Conservation (phyloP, 1,139 yeast genomes). For the Kazachstania sp. region DNA sequence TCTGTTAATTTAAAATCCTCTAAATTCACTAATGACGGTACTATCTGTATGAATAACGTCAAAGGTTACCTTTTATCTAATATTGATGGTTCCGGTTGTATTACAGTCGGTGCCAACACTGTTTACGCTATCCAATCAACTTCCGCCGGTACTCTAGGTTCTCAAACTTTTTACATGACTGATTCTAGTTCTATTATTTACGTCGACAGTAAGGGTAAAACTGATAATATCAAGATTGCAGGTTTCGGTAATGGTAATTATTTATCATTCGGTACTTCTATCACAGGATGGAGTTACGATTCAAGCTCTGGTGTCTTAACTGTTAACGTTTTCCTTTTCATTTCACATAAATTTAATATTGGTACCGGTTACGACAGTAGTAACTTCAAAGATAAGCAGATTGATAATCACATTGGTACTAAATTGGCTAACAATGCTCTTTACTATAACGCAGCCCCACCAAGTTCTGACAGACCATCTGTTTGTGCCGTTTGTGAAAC, state of each 20-base stretch:
- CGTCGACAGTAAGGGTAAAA: constrained; percentile 10
- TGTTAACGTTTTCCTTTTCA: constrained; percentile 6
- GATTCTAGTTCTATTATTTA: constrained; percentile 11
- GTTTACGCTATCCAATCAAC: constrained; percentile 8
- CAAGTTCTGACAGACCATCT: constrained; percentile 6
- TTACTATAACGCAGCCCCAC: constrained; percentile 9
- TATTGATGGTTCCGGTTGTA: constrained; percentile 15
- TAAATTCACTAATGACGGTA: constrained; percentile 12
- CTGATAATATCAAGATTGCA: constrained; percentile 9
- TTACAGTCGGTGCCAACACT: constrained; percentile 11
- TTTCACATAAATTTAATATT: constrained; percentile 9
- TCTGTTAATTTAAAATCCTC: constrained; percentile 6
- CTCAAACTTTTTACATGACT: constrained; percentile 13
- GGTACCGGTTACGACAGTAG: constrained; percentile 12
- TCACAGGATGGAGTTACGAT: constrained; percentile 8
- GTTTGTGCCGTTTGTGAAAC: constrained; percentile 9
- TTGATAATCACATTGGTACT: constrained; percentile 7
- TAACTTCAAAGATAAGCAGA: constrained; percentile 6
- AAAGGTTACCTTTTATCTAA: constrained; percentile 6
- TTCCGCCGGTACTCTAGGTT: constrained; percentile 5
- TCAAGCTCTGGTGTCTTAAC: constrained; percentile 11
- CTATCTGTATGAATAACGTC: constrained; percentile 11
- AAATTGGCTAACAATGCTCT: constrained; percentile 10
- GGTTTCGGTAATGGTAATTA: constrained; percentile 13
- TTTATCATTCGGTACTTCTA: constrained; percentile 9